These are phyloP conservation scores for Paracoccidioides brasiliensis DNA, from an alignment of 2,329 filamentous ascomycete species.

Conservation along the genomic window DNA sequence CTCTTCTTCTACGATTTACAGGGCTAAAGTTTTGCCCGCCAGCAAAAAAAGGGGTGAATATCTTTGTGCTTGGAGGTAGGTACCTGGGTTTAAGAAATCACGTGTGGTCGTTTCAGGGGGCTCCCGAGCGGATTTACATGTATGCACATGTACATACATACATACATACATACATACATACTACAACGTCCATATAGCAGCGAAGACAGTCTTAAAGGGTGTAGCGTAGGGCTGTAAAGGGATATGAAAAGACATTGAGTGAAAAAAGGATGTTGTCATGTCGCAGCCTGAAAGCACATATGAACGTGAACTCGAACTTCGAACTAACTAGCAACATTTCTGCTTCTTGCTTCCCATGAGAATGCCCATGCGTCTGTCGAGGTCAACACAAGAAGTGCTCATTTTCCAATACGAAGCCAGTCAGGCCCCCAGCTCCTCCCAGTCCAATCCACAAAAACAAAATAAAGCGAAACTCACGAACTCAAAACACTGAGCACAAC, in stretches of 20 bases:
- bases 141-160: too few species aligned
- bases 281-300: neutral
- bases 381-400: neutral
- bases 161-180: too few species aligned
- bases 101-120: neutral
- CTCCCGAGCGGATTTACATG: neutral
- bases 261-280: neutral
- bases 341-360: neutral
- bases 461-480: neutral
- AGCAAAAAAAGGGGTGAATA: neutral
- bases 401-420: neutral
- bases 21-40: too few species aligned
- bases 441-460: neutral
- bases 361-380: neutral
- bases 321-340: neutral
- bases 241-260: neutral
- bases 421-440: neutral
- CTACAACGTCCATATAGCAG: too few species aligned
- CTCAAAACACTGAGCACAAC: neutral
- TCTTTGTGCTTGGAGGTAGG: too few species aligned
- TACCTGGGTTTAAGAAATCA: neutral
- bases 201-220: neutral
- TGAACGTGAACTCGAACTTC: neutral
- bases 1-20: neutral
- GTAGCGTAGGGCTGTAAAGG: neutral